A percentile compares a stretch with the other conserved stretches of the same genome.
Conservation (phyloP, 345 rosid genomes). For the Camelina laxa region DNA sequence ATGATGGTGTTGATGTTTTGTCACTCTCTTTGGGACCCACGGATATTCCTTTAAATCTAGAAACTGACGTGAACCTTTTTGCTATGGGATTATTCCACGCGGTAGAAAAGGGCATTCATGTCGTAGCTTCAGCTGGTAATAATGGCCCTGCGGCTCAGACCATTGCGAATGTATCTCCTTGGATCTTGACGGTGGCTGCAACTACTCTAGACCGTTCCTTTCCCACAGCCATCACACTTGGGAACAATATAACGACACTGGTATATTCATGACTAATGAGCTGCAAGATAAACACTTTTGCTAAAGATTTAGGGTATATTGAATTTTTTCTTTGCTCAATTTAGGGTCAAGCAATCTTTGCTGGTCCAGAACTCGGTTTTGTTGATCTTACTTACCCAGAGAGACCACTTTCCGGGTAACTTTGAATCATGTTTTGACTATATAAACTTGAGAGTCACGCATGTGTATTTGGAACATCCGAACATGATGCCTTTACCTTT, state of each 20-base stretch:
- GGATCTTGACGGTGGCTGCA: slow-evolving; percentile 62
- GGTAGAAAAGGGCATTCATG: slow-evolving; percentile 49
- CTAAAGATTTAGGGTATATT: no score
- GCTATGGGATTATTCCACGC: slow-evolving; percentile 55
- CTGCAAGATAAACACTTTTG: neutral
- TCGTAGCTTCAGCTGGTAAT: slow-evolving; percentile 52
- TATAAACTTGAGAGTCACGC: neutral
- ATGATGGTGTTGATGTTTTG: slow-evolving; percentile 47
- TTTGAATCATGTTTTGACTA: neutral
- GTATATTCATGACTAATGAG: neutral
- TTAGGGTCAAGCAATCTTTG: slow-evolving; percentile 60
- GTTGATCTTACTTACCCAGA: slow-evolving; percentile 49
- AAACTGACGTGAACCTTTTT: slow-evolving; percentile 42
- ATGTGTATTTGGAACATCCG: neutral
- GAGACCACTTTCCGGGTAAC: neutral
- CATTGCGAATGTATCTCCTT: slow-evolving; percentile 50
- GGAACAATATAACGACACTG: slow-evolving; percentile 38
- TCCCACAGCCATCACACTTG: slow-evolving; percentile 49
- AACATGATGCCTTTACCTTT: neutral
- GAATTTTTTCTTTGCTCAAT: neutral
- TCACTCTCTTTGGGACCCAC: slow-evolving; percentile 34
- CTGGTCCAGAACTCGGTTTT: slow-evolving; percentile 49
- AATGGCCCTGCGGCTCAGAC: slow-evolving; percentile 49
- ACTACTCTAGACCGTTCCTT: slow-evolving; percentile 60
- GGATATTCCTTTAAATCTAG: slow-evolving; percentile 33